A percentile compares a stretch with the other conserved stretches of the same genome.
Evolutionary conservation across 2,329 filamentous ascomycete genomes (phyloP).

Genomic region (Colletotrichum melonis): DNA sequence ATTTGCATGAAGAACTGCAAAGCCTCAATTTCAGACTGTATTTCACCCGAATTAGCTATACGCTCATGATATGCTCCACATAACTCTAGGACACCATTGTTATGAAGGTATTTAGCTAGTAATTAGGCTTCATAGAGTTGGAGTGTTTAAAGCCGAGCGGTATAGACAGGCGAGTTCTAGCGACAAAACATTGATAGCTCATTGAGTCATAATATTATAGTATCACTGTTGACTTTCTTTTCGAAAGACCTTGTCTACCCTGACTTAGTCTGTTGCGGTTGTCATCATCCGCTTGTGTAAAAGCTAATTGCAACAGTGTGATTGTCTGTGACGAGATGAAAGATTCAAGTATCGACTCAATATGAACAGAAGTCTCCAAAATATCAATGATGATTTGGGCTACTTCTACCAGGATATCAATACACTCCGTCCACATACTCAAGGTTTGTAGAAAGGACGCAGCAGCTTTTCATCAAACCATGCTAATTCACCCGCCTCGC

Average conservation of each 20-base stretch:
- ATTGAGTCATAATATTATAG: too few relatives aligned
- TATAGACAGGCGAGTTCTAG: not conserved
- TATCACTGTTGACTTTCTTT: not conserved
- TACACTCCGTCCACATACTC: not conserved
- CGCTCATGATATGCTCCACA: not conserved
- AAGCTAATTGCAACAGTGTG: not conserved
- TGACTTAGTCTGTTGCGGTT: not conserved
- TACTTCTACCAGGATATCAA: not conserved
- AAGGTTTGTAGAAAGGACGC: not conserved
- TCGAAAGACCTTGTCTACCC: not conserved
- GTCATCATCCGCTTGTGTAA: not conserved
- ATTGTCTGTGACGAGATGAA: not conserved
- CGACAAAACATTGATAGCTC: not conserved
- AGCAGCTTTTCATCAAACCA: not conserved
- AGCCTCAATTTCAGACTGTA: too few relatives aligned
- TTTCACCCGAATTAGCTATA: not conserved
- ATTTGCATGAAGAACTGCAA: not conserved
- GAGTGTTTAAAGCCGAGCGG: not conserved
- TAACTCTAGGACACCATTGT: not conserved
- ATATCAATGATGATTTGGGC: not conserved
- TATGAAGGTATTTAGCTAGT: too few relatives aligned
- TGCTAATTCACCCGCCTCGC: too few relatives aligned
- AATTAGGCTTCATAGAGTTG: not conserved
- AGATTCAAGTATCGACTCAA: not conserved
- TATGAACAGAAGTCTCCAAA: not conserved